Evolutionary conservation across 2,329 filamentous ascomycete species (phyloP), one percentile per base, ranked within the genome.

Genomic region (Waltergamsia citrina): DNA sequence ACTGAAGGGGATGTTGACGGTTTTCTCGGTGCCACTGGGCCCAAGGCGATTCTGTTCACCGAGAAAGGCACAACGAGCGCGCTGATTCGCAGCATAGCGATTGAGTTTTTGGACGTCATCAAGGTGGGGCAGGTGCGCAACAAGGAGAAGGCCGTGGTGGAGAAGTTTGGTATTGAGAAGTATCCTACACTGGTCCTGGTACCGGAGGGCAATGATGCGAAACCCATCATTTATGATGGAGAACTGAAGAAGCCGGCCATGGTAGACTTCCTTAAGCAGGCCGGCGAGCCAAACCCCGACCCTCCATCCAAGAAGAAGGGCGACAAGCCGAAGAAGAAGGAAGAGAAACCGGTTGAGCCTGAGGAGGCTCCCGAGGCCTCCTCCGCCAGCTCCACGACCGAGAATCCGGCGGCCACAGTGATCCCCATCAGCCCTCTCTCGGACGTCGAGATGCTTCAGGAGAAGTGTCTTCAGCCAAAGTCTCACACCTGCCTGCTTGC

Each of bases 11-110:
- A 84, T 29, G 50, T 94, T 24, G 79, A 86, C 37, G 63, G 63
- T 10, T 98, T 90, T 72, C 57, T 95, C 38, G 70, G 74, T 29
- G 79, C 78, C 39, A 74, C 82, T 15, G 73, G 69, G 10, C 74
- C 87, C 32, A 95, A 94, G 65, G 88, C 84, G 0, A 77, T 98
- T 22, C 65, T 98, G 4, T 96, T 98, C 59, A 93, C 85, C 3
- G 85, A 94, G 37, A 98, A 96, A 65, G 86, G 87, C 16, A 81
- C 82, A 6, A 90, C 85, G 1, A 90, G 85, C 52, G 76, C 87
- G 9, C 67, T 94, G 17, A 62, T 95, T 43, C 84, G 83, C 56
- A 80, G 86, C 40, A 58, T 96, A 35, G 88, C 92, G 6, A 86
- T 95, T 47, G 92, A 96, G 53, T 98, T 90, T 57, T 69, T 92